phyloP scores from a whole-genome alignment of 2,329 filamentous ascomycete genomes.

The Alternaria sp. region DNA sequence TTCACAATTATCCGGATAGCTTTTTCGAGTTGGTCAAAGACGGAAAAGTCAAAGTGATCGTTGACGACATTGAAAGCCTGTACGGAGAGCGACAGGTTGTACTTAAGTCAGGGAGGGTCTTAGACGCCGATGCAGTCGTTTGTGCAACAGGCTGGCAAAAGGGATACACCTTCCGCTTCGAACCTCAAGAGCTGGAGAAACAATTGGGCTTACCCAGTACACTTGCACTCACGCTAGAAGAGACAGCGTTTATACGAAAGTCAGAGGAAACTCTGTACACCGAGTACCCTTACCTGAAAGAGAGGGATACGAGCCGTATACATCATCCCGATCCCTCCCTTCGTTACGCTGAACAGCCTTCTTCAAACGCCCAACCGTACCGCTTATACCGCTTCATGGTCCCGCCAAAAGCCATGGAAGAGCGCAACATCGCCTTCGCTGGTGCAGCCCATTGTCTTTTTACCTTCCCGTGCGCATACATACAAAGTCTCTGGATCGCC shows the following conservation, averaged over 20 bases:
- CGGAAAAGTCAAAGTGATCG: conserved; percentile 62
- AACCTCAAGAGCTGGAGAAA: conserved; percentile 49
- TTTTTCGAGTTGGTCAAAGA: conserved; percentile 64
- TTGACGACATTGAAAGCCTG: conserved; percentile 62
- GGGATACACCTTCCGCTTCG: conserved; percentile 58
- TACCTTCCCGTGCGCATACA: conserved; percentile 47
- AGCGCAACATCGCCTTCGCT: conserved; percentile 25
- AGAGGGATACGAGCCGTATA: conserved; percentile 22
- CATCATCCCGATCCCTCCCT: conserved; percentile 29
- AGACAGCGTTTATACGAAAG: conserved; percentile 44
- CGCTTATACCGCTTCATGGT: conserved; percentile 55
- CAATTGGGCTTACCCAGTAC: conserved; percentile 57
- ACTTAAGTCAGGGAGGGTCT: conserved; percentile 54
- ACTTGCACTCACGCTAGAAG: conserved; percentile 37
- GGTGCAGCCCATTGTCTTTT: conserved; percentile 46
- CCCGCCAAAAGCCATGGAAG: conserved; percentile 29
- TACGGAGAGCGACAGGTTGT: conserved; percentile 52
- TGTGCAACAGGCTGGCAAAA: conserved; percentile 65
- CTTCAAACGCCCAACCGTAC: conserved; percentile 29
- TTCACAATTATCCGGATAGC: conserved; percentile 65
- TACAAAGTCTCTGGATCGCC: conserved; percentile 57
- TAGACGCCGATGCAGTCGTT: conserved; percentile 61
- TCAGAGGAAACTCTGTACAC: conserved; percentile 19
- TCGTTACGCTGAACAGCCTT: conserved; percentile 12
- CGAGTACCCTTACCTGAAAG: conserved; percentile 23